Evolutionary conservation across 495 filamentous ascomycete species (phyloP).

Genomic region (Beverwykella pulmonaria): DNA sequence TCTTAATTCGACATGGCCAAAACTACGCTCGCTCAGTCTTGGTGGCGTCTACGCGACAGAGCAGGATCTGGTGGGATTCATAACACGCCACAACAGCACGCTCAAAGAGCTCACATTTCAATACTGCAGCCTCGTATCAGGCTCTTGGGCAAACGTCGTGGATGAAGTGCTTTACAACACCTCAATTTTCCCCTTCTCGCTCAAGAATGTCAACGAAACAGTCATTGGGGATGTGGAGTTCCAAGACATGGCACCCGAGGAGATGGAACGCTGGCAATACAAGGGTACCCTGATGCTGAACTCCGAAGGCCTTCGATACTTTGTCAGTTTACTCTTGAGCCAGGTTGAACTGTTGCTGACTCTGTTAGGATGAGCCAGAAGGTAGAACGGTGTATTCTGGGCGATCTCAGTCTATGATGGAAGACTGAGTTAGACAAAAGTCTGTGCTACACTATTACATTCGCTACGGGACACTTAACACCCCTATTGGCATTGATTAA

Average conservation of each 20-base stretch:
- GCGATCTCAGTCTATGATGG: neutral
- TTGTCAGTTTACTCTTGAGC: slow-evolving; percentile 10
- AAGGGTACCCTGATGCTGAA: slow-evolving; percentile 9
- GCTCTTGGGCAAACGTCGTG: slow-evolving; percentile 26
- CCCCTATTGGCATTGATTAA: too few species aligned
- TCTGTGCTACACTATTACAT: neutral
- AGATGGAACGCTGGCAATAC: slow-evolving; percentile 18
- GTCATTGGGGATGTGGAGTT: neutral
- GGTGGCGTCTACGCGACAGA: slow-evolving; percentile 12
- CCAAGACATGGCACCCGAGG: neutral
- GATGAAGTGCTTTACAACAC: slow-evolving; percentile 15
- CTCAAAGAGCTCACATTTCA: slow-evolving; percentile 11
- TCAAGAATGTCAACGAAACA: slow-evolving; percentile 22
- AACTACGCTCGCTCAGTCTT: slow-evolving; percentile 20
- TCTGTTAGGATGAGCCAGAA: neutral
- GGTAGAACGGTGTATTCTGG: neutral
- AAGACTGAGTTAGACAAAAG: neutral
- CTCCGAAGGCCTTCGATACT: slow-evolving; percentile 7
- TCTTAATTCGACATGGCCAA: slow-evolving; percentile 14
- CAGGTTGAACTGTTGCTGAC: neutral
- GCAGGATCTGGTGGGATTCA: slow-evolving; percentile 13
- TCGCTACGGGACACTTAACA: too few species aligned
- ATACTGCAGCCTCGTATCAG: slow-evolving; percentile 16
- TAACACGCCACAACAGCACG: slow-evolving; percentile 21
- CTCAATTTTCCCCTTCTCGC: slow-evolving; percentile 1